Base-by-base conservation (phyloP, 139 green algal species). In the Parachlorella kessleri region DNA sequence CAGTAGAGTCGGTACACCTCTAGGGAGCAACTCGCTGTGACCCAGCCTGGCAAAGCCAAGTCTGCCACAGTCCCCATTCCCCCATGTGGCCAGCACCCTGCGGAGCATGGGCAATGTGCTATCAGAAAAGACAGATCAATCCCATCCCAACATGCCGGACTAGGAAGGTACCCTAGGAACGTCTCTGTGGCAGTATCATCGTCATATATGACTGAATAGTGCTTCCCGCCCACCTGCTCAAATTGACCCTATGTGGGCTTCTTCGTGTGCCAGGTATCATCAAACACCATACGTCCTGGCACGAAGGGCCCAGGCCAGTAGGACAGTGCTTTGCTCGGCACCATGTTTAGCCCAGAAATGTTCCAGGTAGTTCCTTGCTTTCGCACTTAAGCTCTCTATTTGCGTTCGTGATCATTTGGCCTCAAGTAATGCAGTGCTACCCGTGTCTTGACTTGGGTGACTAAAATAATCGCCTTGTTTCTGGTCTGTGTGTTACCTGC, bases 41-140 rank as follows among this genome's bases (percentile, higher is more conserved):
- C 70, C 67, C 3, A 37, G 6, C 18, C n/a, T 10, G 10, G 54
- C 63, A 36, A 80, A 70, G 32, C 81, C 81, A 37, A 86, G 70
- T 30, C 81, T 70, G 24, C 81, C 81, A 38, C 70, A 80, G 54
- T 86, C 81, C 23, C 65, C 65, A 32, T 83, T 83, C 3, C 81
- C 81, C 70, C 75, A 75, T 7, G 72, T 85, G 21, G 78, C 83
- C 0, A 93, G 72, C 9, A 93, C 73, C 37, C 69, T 32, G 30
- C 64, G 37, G 38, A 70, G 72, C 36, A 80, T n/a, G n/a, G n/a
- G n/a, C n/a, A n/a, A n/a, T n/a, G n/a, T 68, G 23, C 28, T 33
- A 33, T 21, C 28, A 3, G 63, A 30, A 68, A 59, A 14, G 14
- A 0, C 48, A 59, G 48, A 14, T 59, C 48, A 59, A 59, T 59